A percentile compares a stretch with the other conserved stretches of the same genome.
Evolutionary conservation across 441 rosid species (phyloP).

Genomic region (Metrosideros polymorpha): DNA sequence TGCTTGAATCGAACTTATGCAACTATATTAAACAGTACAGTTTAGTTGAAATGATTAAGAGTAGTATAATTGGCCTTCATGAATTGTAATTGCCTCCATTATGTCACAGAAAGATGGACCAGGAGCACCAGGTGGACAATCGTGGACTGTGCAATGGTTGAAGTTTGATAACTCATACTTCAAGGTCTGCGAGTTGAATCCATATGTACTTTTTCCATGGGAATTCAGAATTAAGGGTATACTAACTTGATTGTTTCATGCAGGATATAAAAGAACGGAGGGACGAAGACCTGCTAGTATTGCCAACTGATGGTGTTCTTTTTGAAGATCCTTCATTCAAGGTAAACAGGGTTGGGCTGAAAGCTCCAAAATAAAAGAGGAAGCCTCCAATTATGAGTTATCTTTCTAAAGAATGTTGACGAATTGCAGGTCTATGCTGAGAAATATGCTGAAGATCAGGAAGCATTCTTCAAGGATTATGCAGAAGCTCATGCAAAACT

Average conservation of each 20-base stretch:
- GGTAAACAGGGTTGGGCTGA: slow-evolving; percentile 23
- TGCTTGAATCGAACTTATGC: background rate
- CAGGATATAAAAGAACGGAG: slow-evolving; percentile 75
- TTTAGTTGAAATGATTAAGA: background rate
- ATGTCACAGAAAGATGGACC: slow-evolving; percentile 80
- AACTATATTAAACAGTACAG: background rate
- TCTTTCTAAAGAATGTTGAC: slow-evolving; percentile 5
- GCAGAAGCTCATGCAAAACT: slow-evolving; percentile 96
- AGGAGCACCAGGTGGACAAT: slow-evolving; percentile 97
- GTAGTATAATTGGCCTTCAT: background rate
- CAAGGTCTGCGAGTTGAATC: slow-evolving; percentile 45
- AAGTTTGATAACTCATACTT: slow-evolving; percentile 92
- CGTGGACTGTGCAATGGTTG: slow-evolving; percentile 93
- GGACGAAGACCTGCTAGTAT: slow-evolving; percentile 73
- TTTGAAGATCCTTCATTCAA: slow-evolving; percentile 91
- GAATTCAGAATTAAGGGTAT: background rate
- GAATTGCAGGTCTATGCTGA: slow-evolving; percentile 70
- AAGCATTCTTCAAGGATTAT: slow-evolving; percentile 77
- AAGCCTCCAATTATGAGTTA: background rate
- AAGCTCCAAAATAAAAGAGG: background rate
- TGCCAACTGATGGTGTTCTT: slow-evolving; percentile 92
- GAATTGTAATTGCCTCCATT: background rate
- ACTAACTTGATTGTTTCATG: slow-evolving; percentile 4
- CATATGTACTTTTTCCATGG: background rate
- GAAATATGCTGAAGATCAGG: slow-evolving; percentile 82